Evolutionary conservation across 2,329 filamentous ascomycete species (phyloP).

Genomic region (Ophiostoma piceae): DNA sequence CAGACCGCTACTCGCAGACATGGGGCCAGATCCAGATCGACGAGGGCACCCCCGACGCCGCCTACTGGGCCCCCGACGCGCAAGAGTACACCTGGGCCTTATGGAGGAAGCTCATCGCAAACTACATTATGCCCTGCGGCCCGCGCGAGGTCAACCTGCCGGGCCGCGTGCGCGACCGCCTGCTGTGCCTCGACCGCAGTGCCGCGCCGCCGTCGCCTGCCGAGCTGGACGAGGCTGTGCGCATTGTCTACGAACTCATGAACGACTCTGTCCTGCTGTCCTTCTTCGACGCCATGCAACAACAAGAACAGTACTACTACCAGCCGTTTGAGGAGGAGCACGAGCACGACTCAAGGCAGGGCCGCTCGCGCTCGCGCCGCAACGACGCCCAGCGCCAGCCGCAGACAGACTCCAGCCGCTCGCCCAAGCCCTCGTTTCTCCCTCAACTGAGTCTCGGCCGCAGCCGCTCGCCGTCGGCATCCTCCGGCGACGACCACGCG

Average conservation of each 20-base stretch:
- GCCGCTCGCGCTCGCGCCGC: constrained; percentile 37
- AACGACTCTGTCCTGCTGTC: constrained; percentile 92
- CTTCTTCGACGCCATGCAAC: constrained; percentile 65
- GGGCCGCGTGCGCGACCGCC: constrained; percentile 72
- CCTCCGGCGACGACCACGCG: constrained; percentile 47
- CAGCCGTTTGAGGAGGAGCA: constrained; percentile 27
- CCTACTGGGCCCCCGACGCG: constrained; percentile 37
- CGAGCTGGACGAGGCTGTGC: constrained; percentile 73
- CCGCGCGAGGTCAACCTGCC: constrained; percentile 88
- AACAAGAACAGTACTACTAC: constrained; percentile 14
- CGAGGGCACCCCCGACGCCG: constrained; percentile 33
- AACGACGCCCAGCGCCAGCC: too few relatives aligned
- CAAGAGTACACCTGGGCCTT: constrained; percentile 68
- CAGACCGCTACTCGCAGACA: constrained; percentile 70
- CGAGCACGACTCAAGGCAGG: constrained; percentile 28
- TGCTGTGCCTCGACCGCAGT: constrained; percentile 60
- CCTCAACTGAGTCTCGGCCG: constrained; percentile 41
- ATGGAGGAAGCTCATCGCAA: constrained; percentile 83
- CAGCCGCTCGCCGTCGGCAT: constrained; percentile 40
- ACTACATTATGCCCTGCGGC: constrained; percentile 81
- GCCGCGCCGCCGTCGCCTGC: constrained; percentile 64
- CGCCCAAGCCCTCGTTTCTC: constrained; percentile 42
- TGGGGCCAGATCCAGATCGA: constrained; percentile 43
- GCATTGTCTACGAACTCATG: constrained; percentile 92
- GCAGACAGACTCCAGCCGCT: constrained; percentile 36